Evolutionary conservation across 2,329 filamentous ascomycete species (phyloP).

Genomic region (Pleurostoma richardsiae): DNA sequence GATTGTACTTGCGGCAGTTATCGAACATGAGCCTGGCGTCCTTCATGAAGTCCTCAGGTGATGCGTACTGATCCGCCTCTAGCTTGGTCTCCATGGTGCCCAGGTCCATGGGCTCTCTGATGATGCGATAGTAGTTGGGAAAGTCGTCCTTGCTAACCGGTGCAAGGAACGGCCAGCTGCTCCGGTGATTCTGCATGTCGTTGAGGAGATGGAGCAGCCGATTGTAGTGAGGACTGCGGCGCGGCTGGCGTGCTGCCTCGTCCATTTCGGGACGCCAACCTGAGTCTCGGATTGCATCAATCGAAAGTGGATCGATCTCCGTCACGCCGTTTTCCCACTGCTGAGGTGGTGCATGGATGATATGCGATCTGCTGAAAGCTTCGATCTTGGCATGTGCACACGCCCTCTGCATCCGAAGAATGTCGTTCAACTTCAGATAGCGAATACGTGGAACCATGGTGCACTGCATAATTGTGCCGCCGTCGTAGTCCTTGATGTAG

Average conservation of each 20-base stretch:
- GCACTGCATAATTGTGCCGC: constrained; percentile 98
- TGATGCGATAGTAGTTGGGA: constrained; percentile 97
- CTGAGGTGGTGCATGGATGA: constrained; percentile 78
- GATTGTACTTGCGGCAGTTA: constrained; percentile 96
- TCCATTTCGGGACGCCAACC: constrained; percentile 99
- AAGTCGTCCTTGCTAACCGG: constrained; percentile 96
- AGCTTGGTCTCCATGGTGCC: constrained; percentile 94
- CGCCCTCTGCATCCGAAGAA: constrained; percentile 97
- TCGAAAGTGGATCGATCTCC: constrained; percentile 78
- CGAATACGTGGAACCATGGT: constrained; percentile 93
- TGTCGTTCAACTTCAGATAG: constrained; percentile 86
- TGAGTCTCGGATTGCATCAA: constrained; percentile 83
- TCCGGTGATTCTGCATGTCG: constrained; percentile 88
- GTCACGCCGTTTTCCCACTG: constrained; percentile 71
- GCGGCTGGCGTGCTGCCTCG: constrained; percentile 87
- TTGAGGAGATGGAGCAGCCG: constrained; percentile 89
- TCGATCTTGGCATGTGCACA: constrained; percentile 92
- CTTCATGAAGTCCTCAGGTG: constrained; percentile 85
- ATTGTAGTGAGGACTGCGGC: constrained; percentile 94
- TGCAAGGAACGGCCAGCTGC: constrained; percentile 90
- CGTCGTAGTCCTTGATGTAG: constrained; percentile 99
- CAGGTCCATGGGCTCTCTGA: constrained; percentile 96
- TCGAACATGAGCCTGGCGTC: constrained; percentile 88
- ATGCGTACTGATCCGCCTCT: constrained; percentile 86
- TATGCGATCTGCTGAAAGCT: constrained; percentile 82